phyloP scores from a whole-genome alignment of 2,329 filamentous ascomycete species.

The Neopestalotiopsis rosae region DNA sequence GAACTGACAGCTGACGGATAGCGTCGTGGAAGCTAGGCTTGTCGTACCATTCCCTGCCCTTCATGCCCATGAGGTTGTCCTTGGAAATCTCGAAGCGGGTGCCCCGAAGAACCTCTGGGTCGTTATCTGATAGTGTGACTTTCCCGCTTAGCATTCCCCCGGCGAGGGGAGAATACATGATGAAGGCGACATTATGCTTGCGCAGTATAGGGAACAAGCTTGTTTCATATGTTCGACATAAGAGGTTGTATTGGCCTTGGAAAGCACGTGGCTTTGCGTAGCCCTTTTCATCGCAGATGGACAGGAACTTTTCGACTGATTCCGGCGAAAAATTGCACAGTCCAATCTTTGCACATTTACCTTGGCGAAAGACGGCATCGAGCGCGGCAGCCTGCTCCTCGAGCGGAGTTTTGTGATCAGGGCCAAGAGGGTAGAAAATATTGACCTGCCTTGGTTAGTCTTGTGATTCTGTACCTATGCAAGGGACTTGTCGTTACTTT shows the following conservation, averaged over 20 bases:
- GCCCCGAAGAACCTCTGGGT: conserved; percentile 18
- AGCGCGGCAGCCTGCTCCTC: conserved; percentile 65
- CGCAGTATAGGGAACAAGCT: conserved; percentile 49
- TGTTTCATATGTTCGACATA: conserved; percentile 43
- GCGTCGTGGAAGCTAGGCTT: conserved; percentile 21
- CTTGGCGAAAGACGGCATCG: conserved; percentile 63
- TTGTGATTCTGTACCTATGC: not conserved
- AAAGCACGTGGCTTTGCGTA: conserved; percentile 50
- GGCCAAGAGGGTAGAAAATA: conserved; percentile 68
- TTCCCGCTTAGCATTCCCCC: conserved; percentile 59
- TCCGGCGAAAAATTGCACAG: conserved; percentile 49
- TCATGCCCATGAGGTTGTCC: conserved; percentile 19
- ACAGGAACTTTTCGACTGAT: conserved; percentile 42
- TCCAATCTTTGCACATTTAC: conserved; percentile 46
- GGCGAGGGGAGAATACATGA: conserved; percentile 57
- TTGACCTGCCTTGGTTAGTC: conserved; percentile 11
- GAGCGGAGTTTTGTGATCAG: conserved; percentile 57
- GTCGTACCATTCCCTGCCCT: conserved; percentile 20
- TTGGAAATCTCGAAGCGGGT: conserved; percentile 23
- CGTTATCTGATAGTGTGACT: conserved; percentile 19
- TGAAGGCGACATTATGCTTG: conserved; percentile 47
- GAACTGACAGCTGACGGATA: conserved; percentile 6
- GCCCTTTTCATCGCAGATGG: conserved; percentile 40
- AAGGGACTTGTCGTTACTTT: conserved; percentile 5
- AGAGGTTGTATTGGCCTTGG: conserved; percentile 48